These are phyloP conservation scores for Passiflora organensis DNA, from an alignment of 345 rosid species.

Conservation along the genomic window DNA sequence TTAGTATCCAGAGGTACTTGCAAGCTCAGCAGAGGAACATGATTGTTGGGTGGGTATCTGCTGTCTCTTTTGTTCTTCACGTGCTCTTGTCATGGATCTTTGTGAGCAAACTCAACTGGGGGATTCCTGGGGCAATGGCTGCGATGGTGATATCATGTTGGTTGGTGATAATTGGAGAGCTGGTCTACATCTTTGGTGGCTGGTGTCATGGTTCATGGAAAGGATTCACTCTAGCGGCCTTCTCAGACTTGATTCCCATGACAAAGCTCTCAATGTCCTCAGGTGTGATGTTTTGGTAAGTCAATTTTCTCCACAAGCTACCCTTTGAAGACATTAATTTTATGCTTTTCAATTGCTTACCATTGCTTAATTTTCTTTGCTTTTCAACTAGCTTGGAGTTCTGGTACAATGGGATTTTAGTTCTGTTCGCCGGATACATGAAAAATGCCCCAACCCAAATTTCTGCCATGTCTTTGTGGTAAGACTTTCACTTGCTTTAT, in stretches of 20 bases:
- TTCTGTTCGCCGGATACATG: conserved; percentile 73
- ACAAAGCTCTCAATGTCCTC: conserved; percentile 62
- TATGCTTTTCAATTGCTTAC: not conserved
- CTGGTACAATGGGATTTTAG: conserved; percentile 66
- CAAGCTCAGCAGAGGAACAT: conserved; percentile 36
- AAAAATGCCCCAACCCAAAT: conserved; percentile 48
- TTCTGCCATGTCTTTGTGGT: conserved; percentile 89
- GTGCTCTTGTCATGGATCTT: conserved; percentile 35
- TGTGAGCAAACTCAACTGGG: conserved; percentile 19
- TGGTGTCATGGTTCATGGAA: conserved; percentile 68
- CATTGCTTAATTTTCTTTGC: not conserved
- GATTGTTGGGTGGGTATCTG: conserved; percentile 27
- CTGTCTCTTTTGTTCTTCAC: conserved; percentile 15
- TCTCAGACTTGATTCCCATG: conserved; percentile 41
- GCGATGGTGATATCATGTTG: conserved; percentile 25
- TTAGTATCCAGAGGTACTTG: conserved; percentile 29
- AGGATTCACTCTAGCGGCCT: conserved; percentile 47
- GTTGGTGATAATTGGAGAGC: conserved; percentile 14
- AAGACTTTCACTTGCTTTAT: conserved; percentile 8
- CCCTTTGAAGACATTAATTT: not conserved
- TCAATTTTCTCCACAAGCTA: not conserved
- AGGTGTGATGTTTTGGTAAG: conserved; percentile 57
- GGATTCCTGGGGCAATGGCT: conserved; percentile 32
- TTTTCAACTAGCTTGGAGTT: conserved; percentile 58
- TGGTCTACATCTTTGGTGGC: conserved; percentile 49